These are phyloP conservation scores for Ogataea polymorpha DNA, from an alignment of 805 yeast species.

Conservation along the genomic window DNA sequence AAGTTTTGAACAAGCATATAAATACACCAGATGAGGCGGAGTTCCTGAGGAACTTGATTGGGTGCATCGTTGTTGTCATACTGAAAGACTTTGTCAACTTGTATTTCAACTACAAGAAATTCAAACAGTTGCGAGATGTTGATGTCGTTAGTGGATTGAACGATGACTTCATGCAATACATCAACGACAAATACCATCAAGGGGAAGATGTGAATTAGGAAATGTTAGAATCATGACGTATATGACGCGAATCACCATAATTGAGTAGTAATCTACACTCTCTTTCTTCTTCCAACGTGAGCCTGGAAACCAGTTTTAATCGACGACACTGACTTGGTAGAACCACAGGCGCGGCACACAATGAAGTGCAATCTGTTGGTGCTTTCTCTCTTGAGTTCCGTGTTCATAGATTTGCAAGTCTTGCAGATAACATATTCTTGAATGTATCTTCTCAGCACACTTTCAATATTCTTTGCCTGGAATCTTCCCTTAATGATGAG, in stretches of 20 bases:
- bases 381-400: constrained; percentile 91
- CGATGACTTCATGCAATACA: constrained; percentile 14
- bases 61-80: constrained; percentile 31
- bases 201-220: not conserved
- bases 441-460: constrained; percentile 93
- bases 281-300: constrained; percentile 87
- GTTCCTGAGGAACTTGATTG: constrained; percentile 34
- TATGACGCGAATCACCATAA: constrained; percentile 9
- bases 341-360: constrained; percentile 98
- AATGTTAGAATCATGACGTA: not conserved
- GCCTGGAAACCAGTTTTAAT: constrained; percentile 99
- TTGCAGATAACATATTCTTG: constrained; percentile 97
- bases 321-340: constrained; percentile 92
- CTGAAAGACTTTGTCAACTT: constrained; percentile 33
- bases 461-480: constrained; percentile 96
- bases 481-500: constrained; percentile 97
- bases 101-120: constrained; percentile 32
- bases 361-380: constrained; percentile 95
- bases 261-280: constrained; percentile 30
- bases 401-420: constrained; percentile 97
- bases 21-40: constrained; percentile 38
- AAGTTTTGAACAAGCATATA: constrained; percentile 19
- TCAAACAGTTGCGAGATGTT: constrained; percentile 26
- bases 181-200: constrained; percentile 11
- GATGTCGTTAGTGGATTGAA: constrained; percentile 20